Percentiles rank a stretch among this genome's conserved stretches.
Conservation (phyloP, 192 early-diverging fungal genomes). For the Globomyces pollinis-pini region DNA sequence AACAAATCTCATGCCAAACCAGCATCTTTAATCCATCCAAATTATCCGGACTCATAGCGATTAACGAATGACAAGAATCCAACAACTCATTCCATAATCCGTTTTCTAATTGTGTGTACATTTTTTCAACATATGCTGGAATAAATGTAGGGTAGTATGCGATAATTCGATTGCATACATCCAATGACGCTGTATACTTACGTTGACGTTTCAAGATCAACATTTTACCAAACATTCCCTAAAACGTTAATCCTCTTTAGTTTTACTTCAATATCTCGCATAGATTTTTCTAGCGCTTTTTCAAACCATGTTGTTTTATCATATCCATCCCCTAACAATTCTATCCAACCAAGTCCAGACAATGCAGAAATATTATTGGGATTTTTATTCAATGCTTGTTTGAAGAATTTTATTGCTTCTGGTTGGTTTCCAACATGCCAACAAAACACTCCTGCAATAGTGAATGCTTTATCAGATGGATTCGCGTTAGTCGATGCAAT, state of each 20-base stretch:
- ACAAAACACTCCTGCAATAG: slow-evolving; percentile 32
- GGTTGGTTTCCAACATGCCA: slow-evolving; percentile 24
- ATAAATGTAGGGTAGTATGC: slow-evolving; percentile 36
- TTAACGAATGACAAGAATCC: slow-evolving; percentile 37
- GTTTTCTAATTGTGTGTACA: slow-evolving; percentile 39
- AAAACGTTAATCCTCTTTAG: background rate
- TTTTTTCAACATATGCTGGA: slow-evolving; percentile 45
- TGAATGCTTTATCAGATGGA: slow-evolving; percentile 13
- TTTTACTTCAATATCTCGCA: slow-evolving; percentile 33
- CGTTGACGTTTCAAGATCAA: slow-evolving; percentile 19
- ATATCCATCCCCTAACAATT: slow-evolving; percentile 19
- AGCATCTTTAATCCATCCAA: slow-evolving; percentile 34
- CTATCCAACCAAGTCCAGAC: slow-evolving; percentile 40
- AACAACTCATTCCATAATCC: slow-evolving; percentile 38
- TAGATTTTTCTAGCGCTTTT: slow-evolving; percentile 32
- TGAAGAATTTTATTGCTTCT: slow-evolving; percentile 19
- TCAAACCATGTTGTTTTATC: slow-evolving; percentile 42
- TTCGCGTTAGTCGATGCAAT: slow-evolving; percentile 26
- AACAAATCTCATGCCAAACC: slow-evolving; percentile 27
- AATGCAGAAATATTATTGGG: slow-evolving; percentile 14
- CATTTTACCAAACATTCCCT: slow-evolving; percentile 10
- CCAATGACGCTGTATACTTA: slow-evolving; percentile 33
- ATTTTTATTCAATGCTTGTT: slow-evolving; percentile 18
- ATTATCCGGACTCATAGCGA: slow-evolving; percentile 25
- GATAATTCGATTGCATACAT: slow-evolving; percentile 39